Base-by-base conservation (phyloP, 2,329 filamentous ascomycete genomes). In the Trichophyton equinum region DNA sequence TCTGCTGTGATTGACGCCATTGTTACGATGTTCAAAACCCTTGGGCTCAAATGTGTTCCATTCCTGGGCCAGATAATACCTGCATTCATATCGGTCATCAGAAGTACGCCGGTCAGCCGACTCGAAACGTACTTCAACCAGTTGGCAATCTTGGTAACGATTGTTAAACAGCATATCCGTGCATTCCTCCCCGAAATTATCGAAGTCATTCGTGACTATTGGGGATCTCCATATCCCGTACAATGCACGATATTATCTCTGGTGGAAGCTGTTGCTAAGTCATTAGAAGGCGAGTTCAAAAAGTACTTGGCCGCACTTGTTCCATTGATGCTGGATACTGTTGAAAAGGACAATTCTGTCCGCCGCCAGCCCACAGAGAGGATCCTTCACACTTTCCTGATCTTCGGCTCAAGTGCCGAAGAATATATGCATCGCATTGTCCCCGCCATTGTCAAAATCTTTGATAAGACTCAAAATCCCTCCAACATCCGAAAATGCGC, bases 341-440 rank as follows among this genome's bases (percentile, higher is more conserved):
- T 99, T 18, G 92, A 99, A 66, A 88, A 91, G 65, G 94, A 99
- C 70, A 80, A 78, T 7, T 87, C 87, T 0, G 77, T 81, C 1
- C 87, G 89, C 68, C 82, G 90, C n/a, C 81, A 84, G 13, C 87
- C 91, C 1, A 95, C 91, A 0, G 91, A 96, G 71, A 87, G 87
- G 67, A 91, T 99, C 3, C 79, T 99, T 25, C 94, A 97, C 71
- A 91, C 92, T 0, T 96, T 99, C 73, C 77, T 99, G 30, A 89
- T 99, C 0, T 99, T 99, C 71, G 95, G 95, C 0, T 87, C 91
- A 0, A 97, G 91, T 69, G 89, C 88, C 9, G 94, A 99, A 72
- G 94, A 99, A 72, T 99, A 99, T 73, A 99, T 99, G 94, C 94
- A 99, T 72, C 80, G 99, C 59, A 97, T 99, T 66, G 89, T 99